Conservation (phyloP, 2,329 filamentous ascomycete species). For the Chaetomium sp. region DNA sequence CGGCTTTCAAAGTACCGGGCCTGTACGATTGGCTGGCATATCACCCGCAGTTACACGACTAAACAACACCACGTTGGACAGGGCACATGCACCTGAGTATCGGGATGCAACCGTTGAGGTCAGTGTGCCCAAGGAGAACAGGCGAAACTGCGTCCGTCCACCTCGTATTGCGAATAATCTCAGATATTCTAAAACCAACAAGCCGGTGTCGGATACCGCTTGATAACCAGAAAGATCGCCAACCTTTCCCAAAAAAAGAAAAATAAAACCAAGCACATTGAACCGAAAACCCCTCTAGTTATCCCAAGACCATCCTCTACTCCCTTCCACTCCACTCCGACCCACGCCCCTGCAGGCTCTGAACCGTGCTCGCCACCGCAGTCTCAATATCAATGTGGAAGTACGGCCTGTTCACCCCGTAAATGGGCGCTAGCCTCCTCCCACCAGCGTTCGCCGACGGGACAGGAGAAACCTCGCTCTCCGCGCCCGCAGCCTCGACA, state of each 20-base stretch:
- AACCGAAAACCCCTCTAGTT: background rate
- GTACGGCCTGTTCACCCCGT: slow-evolving; percentile 49
- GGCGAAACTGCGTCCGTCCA: background rate
- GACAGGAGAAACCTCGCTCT: slow-evolving; percentile 31
- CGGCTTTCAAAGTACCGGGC: no score
- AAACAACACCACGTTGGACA: no score
- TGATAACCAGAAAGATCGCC: background rate
- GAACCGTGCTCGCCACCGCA: slow-evolving; percentile 45
- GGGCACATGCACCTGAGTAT: background rate
- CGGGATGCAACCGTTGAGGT: background rate
- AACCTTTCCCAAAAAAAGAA: background rate
- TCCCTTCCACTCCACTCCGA: slow-evolving; percentile 12
- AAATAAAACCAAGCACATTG: background rate
- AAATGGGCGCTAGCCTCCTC: slow-evolving; percentile 38
- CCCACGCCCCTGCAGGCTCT: slow-evolving; percentile 24
- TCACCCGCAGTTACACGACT: no score
- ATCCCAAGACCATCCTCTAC: background rate
- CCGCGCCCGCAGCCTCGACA: slow-evolving; percentile 25
- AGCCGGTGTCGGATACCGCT: background rate
- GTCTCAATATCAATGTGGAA: slow-evolving; percentile 52
- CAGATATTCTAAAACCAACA: background rate
- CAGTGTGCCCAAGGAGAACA: background rate
- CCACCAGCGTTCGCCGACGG: slow-evolving; percentile 21
- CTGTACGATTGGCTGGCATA: background rate
- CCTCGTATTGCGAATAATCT: background rate